Evolutionary conservation across 2,329 filamentous ascomycete genomes (phyloP), one percentile per base, ranked within the genome.

Genomic region (Trichophyton benhamiae): DNA sequence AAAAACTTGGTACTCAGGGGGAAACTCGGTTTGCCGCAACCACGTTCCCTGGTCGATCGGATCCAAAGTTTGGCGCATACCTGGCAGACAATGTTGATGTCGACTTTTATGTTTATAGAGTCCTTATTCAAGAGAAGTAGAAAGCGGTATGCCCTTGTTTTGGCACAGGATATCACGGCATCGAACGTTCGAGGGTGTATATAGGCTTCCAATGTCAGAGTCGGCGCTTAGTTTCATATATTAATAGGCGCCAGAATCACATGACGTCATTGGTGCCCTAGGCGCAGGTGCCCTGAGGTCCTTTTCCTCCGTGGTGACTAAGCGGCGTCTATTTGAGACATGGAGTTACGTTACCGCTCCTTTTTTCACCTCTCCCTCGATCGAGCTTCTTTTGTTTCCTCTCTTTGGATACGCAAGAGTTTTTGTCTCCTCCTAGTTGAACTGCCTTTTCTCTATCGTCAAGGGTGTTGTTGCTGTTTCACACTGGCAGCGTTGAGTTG

Each of bases 11-110:
- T n/a, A 25, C 41, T 17, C 58, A 48, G 8, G n/a, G 59, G 30
- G 52, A 60, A 46, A 58, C 49, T n/a, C 52, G 52, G 53, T 62
- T 60, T 33, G 20, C 53, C 3, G 62, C 62, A n/a, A 63, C 60
- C 17, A 63, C 62, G 13, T 63, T 63, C 20, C 62, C 62, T 25
- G 62, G 62, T 7, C 60, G 60, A 11, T 27, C 62, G 38, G 62
- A 63, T 53, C 62, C 62, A 15, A 63, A 63, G 48, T 63, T 63
- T 33, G 62, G 62, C 6, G 62, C 62, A 13, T 63, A 63, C n/a
- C 27, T 59, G 25, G 62, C 60, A 2, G 57, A 58, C 3, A 41
- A 60, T 44, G 41, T 63, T 11, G 58, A 63, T 42, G 52, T 63
- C 25, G 62, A 63, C 41, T 52, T 49, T 13, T 63, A 60, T 48